These are phyloP conservation scores for Diplodia scrobiculata DNA, from an alignment of 2,329 filamentous ascomycete species.

Conservation along the genomic window DNA sequence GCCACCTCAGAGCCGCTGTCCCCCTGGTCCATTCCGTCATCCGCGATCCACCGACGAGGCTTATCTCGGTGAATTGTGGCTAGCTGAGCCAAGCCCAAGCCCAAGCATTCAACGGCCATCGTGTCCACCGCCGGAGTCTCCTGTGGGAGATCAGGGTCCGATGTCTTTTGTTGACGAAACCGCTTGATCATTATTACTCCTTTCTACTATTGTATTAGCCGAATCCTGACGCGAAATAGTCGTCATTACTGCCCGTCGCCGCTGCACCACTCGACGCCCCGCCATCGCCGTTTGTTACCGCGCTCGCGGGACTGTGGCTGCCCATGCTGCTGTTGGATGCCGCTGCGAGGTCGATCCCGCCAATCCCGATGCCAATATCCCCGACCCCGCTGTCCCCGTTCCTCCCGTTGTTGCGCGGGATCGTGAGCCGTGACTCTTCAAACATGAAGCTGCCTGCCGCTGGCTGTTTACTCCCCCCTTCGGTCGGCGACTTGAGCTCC, in stretches of 20 bases:
- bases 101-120: slow-evolving; percentile 2
- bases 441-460: slow-evolving; percentile 40
- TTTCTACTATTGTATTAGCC: slow-evolving; percentile 6
- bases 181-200: slow-evolving; percentile 8
- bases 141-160: background rate
- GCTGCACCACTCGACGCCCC: background rate
- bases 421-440: slow-evolving; percentile 30
- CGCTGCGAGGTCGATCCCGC: slow-evolving; percentile 26
- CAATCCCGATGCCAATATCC: slow-evolving; percentile 26
- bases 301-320: slow-evolving; percentile 20
- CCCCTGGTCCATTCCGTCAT: slow-evolving; percentile 12
- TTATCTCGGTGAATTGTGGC: slow-evolving; percentile 21
- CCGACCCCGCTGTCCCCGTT: background rate
- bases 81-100: slow-evolving; percentile 23
- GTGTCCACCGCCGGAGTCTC: background rate
- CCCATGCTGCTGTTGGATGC: slow-evolving; percentile 26
- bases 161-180: background rate
- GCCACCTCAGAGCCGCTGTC: slow-evolving; percentile 17
- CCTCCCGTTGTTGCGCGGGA: slow-evolving; percentile 5
- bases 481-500: slow-evolving; percentile 41
- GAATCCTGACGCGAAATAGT: slow-evolving; percentile 9
- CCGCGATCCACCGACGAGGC: background rate
- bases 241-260: slow-evolving; percentile 21
- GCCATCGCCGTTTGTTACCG: slow-evolving; percentile 19
- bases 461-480: background rate